Conservation (phyloP, 306 rosid species). For the Quercus wislizeni region DNA sequence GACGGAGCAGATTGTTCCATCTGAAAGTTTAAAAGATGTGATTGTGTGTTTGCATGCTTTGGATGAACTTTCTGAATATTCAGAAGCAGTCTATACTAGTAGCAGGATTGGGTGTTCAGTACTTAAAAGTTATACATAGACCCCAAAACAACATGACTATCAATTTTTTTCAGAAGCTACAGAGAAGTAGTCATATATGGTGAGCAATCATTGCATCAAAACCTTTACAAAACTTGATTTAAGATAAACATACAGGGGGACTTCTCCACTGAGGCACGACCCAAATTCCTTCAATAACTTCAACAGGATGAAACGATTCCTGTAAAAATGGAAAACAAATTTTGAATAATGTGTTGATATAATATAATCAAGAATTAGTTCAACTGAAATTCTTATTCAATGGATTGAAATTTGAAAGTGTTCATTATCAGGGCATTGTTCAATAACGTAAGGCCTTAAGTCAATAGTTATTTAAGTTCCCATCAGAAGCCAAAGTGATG, state of each 20-base stretch:
- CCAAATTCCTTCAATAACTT: conserved; percentile 76
- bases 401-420: not conserved
- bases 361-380: not conserved
- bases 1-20: no score
- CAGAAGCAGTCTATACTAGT: not conserved
- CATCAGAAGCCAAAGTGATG: not conserved
- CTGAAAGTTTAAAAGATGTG: not conserved
- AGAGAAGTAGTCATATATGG: not conserved
- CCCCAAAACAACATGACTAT: not conserved
- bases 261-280: conserved; percentile 79
- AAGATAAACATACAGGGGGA: conserved; percentile 61
- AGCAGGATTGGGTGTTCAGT: not conserved
- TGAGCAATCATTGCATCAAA: not conserved
- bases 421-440: not conserved
- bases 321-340: conserved; percentile 23
- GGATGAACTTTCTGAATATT: not conserved
- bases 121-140: not conserved
- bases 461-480: not conserved
- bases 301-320: conserved; percentile 75
- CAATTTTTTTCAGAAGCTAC: conserved; percentile 15
- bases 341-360: not conserved
- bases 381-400: not conserved
- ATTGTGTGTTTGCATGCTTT: not conserved
- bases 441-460: not conserved
- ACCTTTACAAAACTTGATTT: not conserved